phyloP scores from a whole-genome alignment of 78 protist species.

The Isochrysis galbana region DNA sequence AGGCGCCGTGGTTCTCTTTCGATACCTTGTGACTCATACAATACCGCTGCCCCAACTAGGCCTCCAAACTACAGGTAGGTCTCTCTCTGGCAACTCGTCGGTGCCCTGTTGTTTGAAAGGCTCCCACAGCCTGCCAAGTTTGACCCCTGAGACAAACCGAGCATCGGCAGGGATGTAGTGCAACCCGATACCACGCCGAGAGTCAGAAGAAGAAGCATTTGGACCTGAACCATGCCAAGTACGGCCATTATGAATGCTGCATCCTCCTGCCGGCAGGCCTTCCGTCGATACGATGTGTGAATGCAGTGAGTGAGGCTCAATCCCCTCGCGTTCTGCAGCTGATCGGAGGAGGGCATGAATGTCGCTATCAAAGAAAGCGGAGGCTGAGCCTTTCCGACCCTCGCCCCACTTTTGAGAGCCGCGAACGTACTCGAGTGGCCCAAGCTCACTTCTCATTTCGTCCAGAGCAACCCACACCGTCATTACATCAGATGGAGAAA shows the following conservation, averaged over 20 bases:
- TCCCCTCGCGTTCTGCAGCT: slow-evolving; percentile 12
- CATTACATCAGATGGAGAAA: neutral
- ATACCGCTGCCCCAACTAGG: no score
- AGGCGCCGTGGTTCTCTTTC: no score
- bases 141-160: no score
- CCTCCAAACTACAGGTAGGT: no score
- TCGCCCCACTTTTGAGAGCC: slow-evolving; percentile 31
- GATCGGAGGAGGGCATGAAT: neutral
- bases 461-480: slow-evolving; percentile 41
- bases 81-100: no score
- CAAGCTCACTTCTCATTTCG: neutral
- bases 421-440: slow-evolving; percentile 11
- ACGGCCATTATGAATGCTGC: slow-evolving; percentile 18
- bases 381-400: neutral
- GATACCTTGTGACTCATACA: no score
- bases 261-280: neutral
- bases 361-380: slow-evolving; percentile 6
- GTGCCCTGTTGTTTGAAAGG: no score
- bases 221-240: neutral
- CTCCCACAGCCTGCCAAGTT: no score
- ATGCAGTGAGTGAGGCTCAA: neutral
- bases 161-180: slow-evolving; percentile 14
- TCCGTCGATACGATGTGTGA: neutral
- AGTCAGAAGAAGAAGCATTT: neutral
- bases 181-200: neutral